These are phyloP conservation scores for Cardamine occulta DNA, from an alignment of 345 rosid genomes.

Conservation along the genomic window DNA sequence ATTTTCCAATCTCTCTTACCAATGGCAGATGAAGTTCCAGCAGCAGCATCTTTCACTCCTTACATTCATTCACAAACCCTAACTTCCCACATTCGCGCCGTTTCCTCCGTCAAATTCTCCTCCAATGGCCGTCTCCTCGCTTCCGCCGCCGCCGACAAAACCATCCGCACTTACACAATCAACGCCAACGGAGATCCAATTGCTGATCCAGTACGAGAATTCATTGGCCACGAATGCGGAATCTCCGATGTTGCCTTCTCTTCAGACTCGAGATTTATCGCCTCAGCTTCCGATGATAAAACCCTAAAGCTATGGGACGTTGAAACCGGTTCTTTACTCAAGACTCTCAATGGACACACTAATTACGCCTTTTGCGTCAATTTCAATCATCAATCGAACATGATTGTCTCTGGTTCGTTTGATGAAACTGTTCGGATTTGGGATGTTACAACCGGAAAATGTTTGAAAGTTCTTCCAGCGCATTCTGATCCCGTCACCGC, in stretches of 20 bases:
- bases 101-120: constrained; percentile 90
- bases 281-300: constrained; percentile 93
- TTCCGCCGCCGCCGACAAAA: constrained; percentile 86
- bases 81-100: constrained; percentile 62
- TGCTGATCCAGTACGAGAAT: constrained; percentile 54
- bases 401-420: constrained; percentile 91
- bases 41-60: constrained; percentile 55
- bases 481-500: constrained; percentile 95
- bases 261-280: constrained; percentile 78
- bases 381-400: constrained; percentile 85
- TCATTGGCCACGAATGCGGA: constrained; percentile 77
- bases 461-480: constrained; percentile 88
- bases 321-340: constrained; percentile 62
- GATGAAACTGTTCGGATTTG: constrained; percentile 94
- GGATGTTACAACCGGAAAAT: constrained; percentile 88
- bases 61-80: constrained; percentile 81
- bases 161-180: constrained; percentile 68
- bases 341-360: constrained; percentile 80
- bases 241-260: constrained; percentile 94
- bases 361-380: constrained; percentile 79
- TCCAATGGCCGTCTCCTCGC: constrained; percentile 85
- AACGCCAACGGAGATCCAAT: constrained; percentile 44
- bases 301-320: constrained; percentile 94
- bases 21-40: constrained; percentile 40
- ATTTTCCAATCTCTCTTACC: not conserved